These are phyloP conservation scores for Cyberlindnera saturnus DNA, from an alignment of 805 yeast species.

Conservation along the genomic window DNA sequence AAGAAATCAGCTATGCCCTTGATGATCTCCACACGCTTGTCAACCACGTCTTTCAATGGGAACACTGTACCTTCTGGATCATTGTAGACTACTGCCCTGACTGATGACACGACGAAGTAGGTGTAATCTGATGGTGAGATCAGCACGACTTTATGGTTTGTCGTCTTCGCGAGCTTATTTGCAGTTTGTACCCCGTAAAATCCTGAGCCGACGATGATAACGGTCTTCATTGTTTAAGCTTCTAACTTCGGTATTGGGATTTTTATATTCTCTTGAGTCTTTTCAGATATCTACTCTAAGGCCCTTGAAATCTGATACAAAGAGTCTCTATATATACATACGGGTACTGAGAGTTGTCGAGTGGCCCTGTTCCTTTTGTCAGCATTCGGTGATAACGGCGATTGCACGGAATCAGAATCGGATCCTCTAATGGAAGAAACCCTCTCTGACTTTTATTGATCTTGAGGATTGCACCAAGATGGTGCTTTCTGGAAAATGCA, in stretches of 20 bases:
- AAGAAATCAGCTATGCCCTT: slow-evolving; percentile 8
- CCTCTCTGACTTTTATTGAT: no score
- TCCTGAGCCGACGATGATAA: slow-evolving; percentile 21
- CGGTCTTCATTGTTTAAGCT: slow-evolving; percentile 4
- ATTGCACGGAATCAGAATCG: no score
- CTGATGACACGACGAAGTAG: slow-evolving; percentile 8
- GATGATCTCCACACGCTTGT: slow-evolving; percentile 15
- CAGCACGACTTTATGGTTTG: slow-evolving; percentile 3
- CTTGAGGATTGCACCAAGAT: no score
- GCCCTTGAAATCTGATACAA: no score
- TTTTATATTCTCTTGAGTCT: no score
- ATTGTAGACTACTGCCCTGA: slow-evolving; percentile 8
- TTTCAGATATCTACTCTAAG: slow-evolving; percentile 3
- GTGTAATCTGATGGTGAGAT: slow-evolving; percentile 9
- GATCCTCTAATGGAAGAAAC: no score
- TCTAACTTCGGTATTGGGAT: neutral
- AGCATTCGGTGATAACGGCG: no score
- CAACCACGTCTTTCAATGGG: slow-evolving; percentile 12
- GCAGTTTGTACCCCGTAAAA: slow-evolving; percentile 13
- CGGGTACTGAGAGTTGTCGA: no score
- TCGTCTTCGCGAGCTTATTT: slow-evolving; percentile 4
- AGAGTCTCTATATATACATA: no score
- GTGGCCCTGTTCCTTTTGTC: no score
- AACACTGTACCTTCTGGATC: slow-evolving; percentile 3
- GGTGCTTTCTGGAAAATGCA: no score